Evolutionary conservation across 208 protist species (phyloP).

Genomic region (Leishmania mexicana): DNA sequence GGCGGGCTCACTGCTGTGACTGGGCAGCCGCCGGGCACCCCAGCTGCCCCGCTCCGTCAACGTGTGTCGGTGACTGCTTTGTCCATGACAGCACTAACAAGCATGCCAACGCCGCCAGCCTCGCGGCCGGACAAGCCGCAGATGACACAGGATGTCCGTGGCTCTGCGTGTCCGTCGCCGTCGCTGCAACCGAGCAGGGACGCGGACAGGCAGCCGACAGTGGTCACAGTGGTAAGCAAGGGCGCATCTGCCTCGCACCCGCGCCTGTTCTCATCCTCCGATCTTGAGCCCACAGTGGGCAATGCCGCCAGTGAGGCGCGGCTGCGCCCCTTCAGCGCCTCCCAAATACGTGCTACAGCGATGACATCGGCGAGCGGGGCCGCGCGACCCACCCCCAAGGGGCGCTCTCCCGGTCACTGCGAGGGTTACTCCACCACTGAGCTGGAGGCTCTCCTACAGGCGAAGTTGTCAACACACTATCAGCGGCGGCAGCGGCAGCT

Average conservation of each 20-base stretch:
- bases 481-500: slow-evolving; percentile 37
- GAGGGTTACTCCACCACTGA: slow-evolving; percentile 46
- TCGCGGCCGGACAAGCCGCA: background rate
- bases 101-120: background rate
- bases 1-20: background rate
- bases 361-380: background rate
- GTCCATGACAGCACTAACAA: background rate
- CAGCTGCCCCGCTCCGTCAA: background rate
- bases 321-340: slow-evolving; percentile 1
- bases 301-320: slow-evolving; percentile 11
- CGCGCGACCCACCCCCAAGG: slow-evolving; percentile 10
- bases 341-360: background rate
- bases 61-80: slow-evolving; percentile 4
- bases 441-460: slow-evolving; percentile 54
- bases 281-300: background rate
- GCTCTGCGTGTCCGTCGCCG: background rate
- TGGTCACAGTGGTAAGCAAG: background rate
- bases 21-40: background rate
- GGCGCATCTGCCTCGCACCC: background rate
- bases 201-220: background rate
- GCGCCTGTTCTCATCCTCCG: slow-evolving; percentile 6
- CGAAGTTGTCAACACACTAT: slow-evolving; percentile 56
- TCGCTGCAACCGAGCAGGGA: background rate
- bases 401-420: slow-evolving; percentile 13
- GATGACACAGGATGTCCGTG: background rate